phyloP scores from a whole-genome alignment of 2,329 filamentous ascomycete genomes.

The Diaporthe sp. region DNA sequence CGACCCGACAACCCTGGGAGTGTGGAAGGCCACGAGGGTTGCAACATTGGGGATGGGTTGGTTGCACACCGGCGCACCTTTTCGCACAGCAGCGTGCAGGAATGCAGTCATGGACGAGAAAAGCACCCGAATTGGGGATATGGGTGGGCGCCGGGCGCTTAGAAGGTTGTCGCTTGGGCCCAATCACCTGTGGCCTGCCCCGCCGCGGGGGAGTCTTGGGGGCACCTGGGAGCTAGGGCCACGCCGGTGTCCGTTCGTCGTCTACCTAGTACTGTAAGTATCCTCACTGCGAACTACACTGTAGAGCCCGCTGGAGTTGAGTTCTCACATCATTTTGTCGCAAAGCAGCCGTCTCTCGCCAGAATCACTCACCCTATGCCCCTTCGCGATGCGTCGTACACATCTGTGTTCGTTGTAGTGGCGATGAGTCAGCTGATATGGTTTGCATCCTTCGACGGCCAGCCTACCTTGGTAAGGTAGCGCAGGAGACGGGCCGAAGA shows the following conservation, averaged over 20 bases:
- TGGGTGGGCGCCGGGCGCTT: conserved; percentile 36
- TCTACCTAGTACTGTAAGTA: too few species aligned
- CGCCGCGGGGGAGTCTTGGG: background rate
- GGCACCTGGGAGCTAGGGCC: conserved; percentile 16
- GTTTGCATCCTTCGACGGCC: conserved; percentile 4
- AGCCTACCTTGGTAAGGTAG: background rate
- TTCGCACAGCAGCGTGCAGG: conserved; percentile 3
- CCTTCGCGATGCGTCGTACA: background rate
- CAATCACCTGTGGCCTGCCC: conserved; percentile 14
- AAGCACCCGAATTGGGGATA: background rate
- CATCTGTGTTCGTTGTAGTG: background rate
- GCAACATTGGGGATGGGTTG: background rate
- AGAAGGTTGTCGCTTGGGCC: background rate
- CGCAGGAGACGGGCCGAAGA: conserved; percentile 23
- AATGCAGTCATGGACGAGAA: conserved; percentile 16
- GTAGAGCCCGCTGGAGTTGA: background rate
- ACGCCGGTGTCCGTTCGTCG: conserved; percentile 28
- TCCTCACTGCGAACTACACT: background rate
- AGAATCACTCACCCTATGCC: too few species aligned
- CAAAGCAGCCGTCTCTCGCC: background rate
- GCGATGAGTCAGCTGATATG: conserved; percentile 8
- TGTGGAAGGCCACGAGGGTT: conserved; percentile 21
- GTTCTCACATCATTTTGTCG: background rate
- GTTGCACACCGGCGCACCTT: conserved; percentile 10
- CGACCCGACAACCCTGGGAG: conserved; percentile 15